phyloP scores from a whole-genome alignment of 805 yeast species.

The Wickerhamiella azyma region DNA sequence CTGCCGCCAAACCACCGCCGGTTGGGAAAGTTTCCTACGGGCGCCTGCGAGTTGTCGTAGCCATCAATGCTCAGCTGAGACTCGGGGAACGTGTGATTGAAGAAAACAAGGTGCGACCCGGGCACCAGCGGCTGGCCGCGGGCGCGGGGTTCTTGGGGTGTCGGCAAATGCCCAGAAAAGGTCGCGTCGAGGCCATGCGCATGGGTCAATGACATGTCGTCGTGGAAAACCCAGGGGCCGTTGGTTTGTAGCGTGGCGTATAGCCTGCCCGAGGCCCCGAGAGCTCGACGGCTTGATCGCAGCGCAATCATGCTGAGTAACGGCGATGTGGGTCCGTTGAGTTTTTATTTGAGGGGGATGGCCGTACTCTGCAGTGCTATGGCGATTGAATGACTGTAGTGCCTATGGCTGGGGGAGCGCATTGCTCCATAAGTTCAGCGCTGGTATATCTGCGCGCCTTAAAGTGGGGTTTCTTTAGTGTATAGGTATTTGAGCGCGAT shows the following conservation, averaged over 20 bases:
- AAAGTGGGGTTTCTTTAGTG: no score
- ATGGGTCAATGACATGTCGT: slow-evolving; percentile 22
- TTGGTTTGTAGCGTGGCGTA: neutral
- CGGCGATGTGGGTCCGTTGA: no score
- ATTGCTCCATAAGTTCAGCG: no score
- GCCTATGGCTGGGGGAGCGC: no score
- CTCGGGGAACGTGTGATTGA: slow-evolving; percentile 44
- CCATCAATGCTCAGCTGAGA: slow-evolving; percentile 51
- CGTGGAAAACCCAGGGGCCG: slow-evolving; percentile 22
- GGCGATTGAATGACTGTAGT: no score
- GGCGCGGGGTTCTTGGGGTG: slow-evolving; percentile 5
- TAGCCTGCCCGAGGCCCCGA: neutral
- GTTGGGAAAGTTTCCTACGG: slow-evolving; percentile 32
- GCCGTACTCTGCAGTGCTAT: no score
- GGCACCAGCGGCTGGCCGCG: slow-evolving; percentile 19
- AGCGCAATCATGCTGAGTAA: neutral
- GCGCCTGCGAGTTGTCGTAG: slow-evolving; percentile 68
- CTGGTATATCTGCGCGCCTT: no score
- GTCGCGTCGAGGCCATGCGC: slow-evolving; percentile 22
- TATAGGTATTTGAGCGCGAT: no score
- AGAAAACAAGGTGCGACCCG: slow-evolving; percentile 57
- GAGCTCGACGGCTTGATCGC: neutral
- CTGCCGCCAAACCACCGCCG: slow-evolving; percentile 76
- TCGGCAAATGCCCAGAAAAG: slow-evolving; percentile 20
- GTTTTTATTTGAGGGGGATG: no score